Conservation (phyloP, 2,329 filamentous ascomycete genomes). For the Cercospora berteroae region DNA sequence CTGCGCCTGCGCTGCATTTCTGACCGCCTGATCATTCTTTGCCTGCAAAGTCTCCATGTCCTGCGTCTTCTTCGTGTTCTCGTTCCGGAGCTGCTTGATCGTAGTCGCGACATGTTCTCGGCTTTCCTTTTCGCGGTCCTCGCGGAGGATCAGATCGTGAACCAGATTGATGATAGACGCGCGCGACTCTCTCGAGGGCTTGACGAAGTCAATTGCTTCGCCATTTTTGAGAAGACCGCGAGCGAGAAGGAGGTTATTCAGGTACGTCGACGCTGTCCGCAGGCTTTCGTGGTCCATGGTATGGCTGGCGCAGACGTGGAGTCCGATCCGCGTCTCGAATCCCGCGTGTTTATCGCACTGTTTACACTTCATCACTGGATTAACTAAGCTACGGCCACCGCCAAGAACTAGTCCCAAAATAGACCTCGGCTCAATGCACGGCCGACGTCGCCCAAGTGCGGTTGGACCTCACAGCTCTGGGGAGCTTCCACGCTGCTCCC, state of each 20-base stretch:
- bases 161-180: conserved; percentile 86
- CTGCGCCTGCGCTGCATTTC: conserved; percentile 70
- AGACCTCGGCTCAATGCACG: neutral
- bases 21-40: conserved; percentile 58
- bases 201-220: conserved; percentile 75
- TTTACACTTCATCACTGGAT: neutral
- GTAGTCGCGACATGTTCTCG: conserved; percentile 78
- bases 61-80: conserved; percentile 66
- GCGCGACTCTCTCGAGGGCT: conserved; percentile 68
- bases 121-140: conserved; percentile 91
- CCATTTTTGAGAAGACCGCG: conserved; percentile 62
- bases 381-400: neutral
- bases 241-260: conserved; percentile 65
- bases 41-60: conserved; percentile 25
- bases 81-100: conserved; percentile 71
- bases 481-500: neutral
- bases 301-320: neutral
- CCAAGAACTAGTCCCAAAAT: conserved; percentile 3
- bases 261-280: conserved; percentile 61
- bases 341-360: neutral
- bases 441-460: neutral
- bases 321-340: neutral
- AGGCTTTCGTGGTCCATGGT: conserved; percentile 53
- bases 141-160: conserved; percentile 85
- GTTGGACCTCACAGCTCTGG: neutral